Conservation (phyloP, 176 grass and related monocot species). For the Rhipidocladum racemiflorum region DNA sequence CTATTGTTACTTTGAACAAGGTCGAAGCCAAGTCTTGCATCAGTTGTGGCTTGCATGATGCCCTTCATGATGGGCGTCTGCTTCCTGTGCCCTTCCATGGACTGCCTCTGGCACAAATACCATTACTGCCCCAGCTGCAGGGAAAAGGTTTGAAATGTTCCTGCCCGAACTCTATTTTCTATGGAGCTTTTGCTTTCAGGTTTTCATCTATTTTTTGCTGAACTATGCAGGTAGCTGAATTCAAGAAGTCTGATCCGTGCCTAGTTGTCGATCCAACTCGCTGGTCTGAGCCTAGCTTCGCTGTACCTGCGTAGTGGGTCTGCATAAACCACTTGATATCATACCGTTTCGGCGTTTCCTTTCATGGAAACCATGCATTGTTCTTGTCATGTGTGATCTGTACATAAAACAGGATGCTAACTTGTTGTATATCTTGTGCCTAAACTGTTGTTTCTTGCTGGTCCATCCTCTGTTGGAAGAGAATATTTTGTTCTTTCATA, state of each 20-base stretch:
- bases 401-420: conserved; percentile 11
- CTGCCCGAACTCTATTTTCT: neutral
- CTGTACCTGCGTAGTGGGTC: conserved; percentile 59
- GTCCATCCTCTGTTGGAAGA: neutral
- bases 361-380: neutral
- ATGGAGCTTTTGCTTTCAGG: neutral
- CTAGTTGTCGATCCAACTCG: conserved; percentile 56
- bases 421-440: conserved; percentile 12
- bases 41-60: conserved; percentile 91
- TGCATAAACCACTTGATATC: neutral
- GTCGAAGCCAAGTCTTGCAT: conserved; percentile 86
- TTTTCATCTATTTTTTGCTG: neutral
- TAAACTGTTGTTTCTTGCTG: neutral
- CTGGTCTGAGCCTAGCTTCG: conserved; percentile 80
- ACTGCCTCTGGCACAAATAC: conserved; percentile 95
- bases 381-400: conserved; percentile 17
- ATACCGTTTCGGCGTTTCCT: neutral
- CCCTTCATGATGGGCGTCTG: conserved; percentile 87
- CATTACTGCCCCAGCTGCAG: conserved; percentile 87
- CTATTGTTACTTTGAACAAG: conserved; percentile 43
- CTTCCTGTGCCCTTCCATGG: conserved; percentile 87
- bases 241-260: conserved; percentile 86
- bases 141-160: conserved; percentile 50
- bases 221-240: conserved; percentile 67
- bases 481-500: neutral